Percentiles rank a stretch among this genome's conserved stretches.
Evolutionary conservation across 306 rosid genomes (phyloP).

Genomic region (Cicer arietinum): DNA sequence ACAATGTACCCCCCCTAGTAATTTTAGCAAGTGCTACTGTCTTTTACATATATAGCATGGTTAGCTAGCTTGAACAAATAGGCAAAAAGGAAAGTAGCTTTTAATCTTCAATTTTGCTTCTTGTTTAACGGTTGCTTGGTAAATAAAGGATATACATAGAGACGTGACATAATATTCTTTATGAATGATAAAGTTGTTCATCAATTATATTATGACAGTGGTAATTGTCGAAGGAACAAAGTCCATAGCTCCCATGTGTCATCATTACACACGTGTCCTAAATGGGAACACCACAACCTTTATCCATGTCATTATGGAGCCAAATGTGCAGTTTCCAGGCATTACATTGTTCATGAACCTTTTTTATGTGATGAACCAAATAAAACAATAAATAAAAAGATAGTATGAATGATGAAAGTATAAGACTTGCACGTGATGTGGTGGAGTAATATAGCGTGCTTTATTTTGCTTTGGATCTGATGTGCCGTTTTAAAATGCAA

Average conservation of each 20-base stretch:
- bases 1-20: conserved; percentile 14
- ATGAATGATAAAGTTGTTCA: conserved; percentile 22
- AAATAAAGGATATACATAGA: conserved; percentile 13
- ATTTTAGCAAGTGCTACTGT: conserved; percentile 25
- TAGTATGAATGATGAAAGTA: conserved; percentile 46
- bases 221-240: conserved; percentile 49
- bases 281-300: conserved; percentile 37
- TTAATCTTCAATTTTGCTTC: conserved; percentile 19
- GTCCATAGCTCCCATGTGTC: conserved; percentile 49
- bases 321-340: conserved; percentile 53
- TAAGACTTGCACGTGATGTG: conserved; percentile 61
- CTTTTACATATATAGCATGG: not conserved
- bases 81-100: conserved; percentile 41
- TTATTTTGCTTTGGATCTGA: conserved; percentile 81
- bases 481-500: conserved; percentile 47
- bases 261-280: conserved; percentile 67
- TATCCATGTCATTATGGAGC: conserved; percentile 52
- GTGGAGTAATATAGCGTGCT: conserved; percentile 40
- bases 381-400: not conserved
- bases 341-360: conserved; percentile 32
- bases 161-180: conserved; percentile 55
- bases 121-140: conserved; percentile 39
- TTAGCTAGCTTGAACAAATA: conserved; percentile 27
- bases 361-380: conserved; percentile 23
- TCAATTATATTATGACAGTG: conserved; percentile 39